A percentile compares a stretch with the other conserved stretches of the same genome.
These are phyloP conservation scores for Stephanocyclus meneghinianus DNA, from an alignment of 352 stramenopile genomes.

Conservation along the genomic window DNA sequence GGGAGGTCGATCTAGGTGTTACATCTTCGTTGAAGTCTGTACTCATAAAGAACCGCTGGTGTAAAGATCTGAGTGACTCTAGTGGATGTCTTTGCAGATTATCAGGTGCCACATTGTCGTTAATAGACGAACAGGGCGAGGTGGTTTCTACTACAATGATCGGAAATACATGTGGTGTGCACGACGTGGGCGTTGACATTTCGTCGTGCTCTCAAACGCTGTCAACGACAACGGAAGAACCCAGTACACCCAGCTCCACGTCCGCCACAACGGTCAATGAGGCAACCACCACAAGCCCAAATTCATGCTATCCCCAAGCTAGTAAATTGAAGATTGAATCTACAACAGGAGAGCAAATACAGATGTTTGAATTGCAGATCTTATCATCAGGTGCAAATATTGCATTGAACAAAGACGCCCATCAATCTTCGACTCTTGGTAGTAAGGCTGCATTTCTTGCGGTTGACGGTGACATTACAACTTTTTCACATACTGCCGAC, in stretches of 20 bases:
- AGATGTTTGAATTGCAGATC: slow-evolving; percentile 1
- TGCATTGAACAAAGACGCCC: not conserved
- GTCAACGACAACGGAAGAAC: too few relatives aligned
- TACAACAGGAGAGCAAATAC: not conserved
- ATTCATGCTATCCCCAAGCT: not conserved
- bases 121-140: not conserved
- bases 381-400: not conserved
- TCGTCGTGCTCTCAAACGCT: too few relatives aligned
- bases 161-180: not conserved
- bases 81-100: not conserved
- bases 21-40: not conserved
- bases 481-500: not conserved
- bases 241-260: too few relatives aligned
- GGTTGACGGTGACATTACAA: not conserved
- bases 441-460: not conserved
- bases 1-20: not conserved
- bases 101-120: not conserved
- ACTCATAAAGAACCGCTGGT: not conserved
- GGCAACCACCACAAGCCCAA: too few relatives aligned
- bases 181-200: not conserved
- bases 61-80: not conserved
- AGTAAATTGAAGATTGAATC: slow-evolving; percentile 4
- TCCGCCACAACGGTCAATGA: too few relatives aligned
- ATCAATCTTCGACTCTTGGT: not conserved
- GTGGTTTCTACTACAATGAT: not conserved